Base-by-base conservation (phyloP, 2,329 filamentous ascomycete species). In the Mycosphaerella arachidis region DNA sequence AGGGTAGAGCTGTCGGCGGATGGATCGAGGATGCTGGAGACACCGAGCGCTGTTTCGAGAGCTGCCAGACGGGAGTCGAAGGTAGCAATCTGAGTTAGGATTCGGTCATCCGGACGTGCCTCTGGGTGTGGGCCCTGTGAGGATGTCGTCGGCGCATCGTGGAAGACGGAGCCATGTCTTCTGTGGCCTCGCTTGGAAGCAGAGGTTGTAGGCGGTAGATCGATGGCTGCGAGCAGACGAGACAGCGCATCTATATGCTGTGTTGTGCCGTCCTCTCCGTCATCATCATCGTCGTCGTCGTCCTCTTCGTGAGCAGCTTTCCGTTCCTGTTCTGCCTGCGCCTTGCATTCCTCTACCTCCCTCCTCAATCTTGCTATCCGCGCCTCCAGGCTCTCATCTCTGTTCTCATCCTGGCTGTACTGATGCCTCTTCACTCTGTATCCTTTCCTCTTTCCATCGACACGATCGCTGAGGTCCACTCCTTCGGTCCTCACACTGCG, bases 391-490 rank as follows among this genome's bases (percentile, higher is more conserved):
- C 82, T 87, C 75, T 96, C 91, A 6, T 87, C 87, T 59, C 90
- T 89, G n/a, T 86, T 86, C 59, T 92, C 90, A 67, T 89, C 92
- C 65, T 93, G 89, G 89, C 86, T 67, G 31, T 51, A 48, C n/a
- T 46, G 24, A 29, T 63, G 57, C 63, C 62, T 71, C 71, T 71
- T 56, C 13, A 68, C 86, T 66, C 86, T 87, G 78, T 97, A 97
- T 27, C 91, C 91, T 75, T 89, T 91, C 63, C 90, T 85, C 74
- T 93, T 93, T 51, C 86, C 86, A 60, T 86, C 86, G 40, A 97
- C 86, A 56, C 92, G 88, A 75, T 97, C 92, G 2, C 92, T 96
- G 74, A 97, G 94, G 75, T 97, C 91, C 27, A 89, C 90, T 24
- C 88, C 86, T 55, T 83, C 82, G 6, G 91, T 87, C 71, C 96